phyloP scores from a whole-genome alignment of 345 rosid genomes.

The Iberis pinnata region DNA sequence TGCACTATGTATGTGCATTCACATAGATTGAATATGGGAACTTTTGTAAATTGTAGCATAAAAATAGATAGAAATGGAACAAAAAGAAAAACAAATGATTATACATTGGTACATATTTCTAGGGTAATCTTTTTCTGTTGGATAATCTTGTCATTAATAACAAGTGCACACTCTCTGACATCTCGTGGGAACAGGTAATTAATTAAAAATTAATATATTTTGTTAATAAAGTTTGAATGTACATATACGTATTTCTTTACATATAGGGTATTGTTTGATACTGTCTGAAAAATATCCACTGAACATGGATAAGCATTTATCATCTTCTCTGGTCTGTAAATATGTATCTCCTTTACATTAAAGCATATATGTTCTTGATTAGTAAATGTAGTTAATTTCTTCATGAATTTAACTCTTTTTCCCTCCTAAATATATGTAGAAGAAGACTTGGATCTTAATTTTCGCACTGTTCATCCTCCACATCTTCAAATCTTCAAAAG shows the following conservation, averaged over 20 bases:
- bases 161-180: no score
- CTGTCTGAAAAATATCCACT: slow-evolving; percentile 13
- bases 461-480: slow-evolving; percentile 23
- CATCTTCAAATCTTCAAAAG: slow-evolving; percentile 19
- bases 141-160: no score
- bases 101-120: no score
- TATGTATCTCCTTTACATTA: not conserved
- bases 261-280: not conserved
- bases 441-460: slow-evolving; percentile 20
- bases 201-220: not conserved
- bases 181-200: slow-evolving; percentile 1
- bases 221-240: not conserved
- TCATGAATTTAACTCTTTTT: not conserved
- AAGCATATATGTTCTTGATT: not conserved
- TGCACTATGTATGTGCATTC: no score
- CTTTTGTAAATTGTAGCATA: no score
- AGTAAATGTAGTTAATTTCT: not conserved
- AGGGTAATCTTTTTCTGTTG: no score
- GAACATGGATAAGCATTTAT: slow-evolving; percentile 22
- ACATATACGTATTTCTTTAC: slow-evolving; percentile 15
- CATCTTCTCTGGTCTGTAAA: slow-evolving; percentile 21
- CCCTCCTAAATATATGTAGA: slow-evolving; percentile 13
- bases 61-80: no score
- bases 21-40: no score
- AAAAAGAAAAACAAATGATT: no score